Percentiles rank a stretch among this genome's conserved stretches.
phyloP scores from a whole-genome alignment of 441 rosid species.

The Eutrema salsugineum region DNA sequence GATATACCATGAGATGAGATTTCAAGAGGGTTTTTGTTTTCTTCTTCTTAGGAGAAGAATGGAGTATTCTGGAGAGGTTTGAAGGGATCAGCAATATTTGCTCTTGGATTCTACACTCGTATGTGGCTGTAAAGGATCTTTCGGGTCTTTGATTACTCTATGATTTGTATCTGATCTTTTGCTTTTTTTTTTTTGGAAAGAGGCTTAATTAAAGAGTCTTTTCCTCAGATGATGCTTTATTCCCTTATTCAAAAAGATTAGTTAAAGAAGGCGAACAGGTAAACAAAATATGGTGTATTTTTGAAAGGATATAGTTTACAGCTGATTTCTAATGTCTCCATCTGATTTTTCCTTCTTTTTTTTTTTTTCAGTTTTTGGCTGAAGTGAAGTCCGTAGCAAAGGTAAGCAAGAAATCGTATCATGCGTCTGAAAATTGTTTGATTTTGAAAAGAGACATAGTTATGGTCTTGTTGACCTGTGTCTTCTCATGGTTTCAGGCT shows the following conservation, averaged over 20 bases:
- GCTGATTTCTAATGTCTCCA: not conserved
- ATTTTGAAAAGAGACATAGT: not conserved
- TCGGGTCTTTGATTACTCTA: too few relatives aligned
- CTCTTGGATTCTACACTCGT: conserved; percentile 8
- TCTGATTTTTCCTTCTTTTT: not conserved
- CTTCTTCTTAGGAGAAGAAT: not conserved
- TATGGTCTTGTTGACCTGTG: too few relatives aligned
- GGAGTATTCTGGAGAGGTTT: not conserved
- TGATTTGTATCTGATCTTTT: not conserved
- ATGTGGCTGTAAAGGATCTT: not conserved
- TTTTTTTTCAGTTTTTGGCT: not conserved
- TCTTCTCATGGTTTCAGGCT: not conserved
- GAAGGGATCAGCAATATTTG: not conserved
- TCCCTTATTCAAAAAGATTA: not conserved
- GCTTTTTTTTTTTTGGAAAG: not conserved
- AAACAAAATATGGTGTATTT: not conserved
- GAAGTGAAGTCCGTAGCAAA: not conserved
- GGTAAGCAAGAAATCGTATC: not conserved
- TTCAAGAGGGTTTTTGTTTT: not conserved
- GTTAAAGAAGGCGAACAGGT: not conserved
- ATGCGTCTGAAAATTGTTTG: not conserved
- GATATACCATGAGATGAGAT: not conserved
- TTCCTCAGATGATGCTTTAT: not conserved
- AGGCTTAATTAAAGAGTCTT: not conserved
- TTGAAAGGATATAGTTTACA: not conserved